These are phyloP conservation scores for Chrysoporthe deuterocubensis DNA, from an alignment of 2,329 filamentous ascomycete genomes.

Conservation along the genomic window DNA sequence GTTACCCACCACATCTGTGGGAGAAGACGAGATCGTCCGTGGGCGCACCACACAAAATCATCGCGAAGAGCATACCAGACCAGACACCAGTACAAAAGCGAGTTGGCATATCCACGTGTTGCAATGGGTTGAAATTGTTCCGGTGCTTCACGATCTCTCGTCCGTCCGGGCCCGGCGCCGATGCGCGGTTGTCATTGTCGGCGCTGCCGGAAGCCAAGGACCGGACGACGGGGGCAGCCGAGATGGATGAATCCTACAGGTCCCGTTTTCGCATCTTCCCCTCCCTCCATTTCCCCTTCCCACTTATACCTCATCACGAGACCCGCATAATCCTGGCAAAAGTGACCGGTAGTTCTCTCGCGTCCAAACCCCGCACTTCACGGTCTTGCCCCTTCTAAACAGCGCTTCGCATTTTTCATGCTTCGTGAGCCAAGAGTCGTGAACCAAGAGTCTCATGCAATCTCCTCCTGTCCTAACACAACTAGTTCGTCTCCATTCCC, in stretches of 20 bases:
- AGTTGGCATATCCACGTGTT: neutral
- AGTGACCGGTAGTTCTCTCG: neutral
- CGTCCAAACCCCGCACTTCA: neutral
- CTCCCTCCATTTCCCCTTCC: neutral
- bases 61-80: slow-evolving; percentile 13
- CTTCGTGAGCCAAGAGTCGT: too few species aligned
- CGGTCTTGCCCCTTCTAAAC: neutral
- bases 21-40: slow-evolving; percentile 4
- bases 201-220: too few species aligned
- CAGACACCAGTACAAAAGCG: neutral
- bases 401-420: neutral
- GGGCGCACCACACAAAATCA: neutral
- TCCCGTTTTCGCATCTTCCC: neutral
- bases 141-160: too few species aligned
- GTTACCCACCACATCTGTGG: neutral
- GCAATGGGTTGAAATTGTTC: neutral
- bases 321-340: neutral
- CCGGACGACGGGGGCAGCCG: neutral
- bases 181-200: too few species aligned
- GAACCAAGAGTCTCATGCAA: too few species aligned
- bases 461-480: neutral
- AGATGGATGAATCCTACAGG: neutral
- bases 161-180: too few species aligned
- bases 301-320: neutral
- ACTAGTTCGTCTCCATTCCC: neutral